Conservation (phyloP, 2,329 filamentous ascomycete species). For the Cordyceps fumosorosea region DNA sequence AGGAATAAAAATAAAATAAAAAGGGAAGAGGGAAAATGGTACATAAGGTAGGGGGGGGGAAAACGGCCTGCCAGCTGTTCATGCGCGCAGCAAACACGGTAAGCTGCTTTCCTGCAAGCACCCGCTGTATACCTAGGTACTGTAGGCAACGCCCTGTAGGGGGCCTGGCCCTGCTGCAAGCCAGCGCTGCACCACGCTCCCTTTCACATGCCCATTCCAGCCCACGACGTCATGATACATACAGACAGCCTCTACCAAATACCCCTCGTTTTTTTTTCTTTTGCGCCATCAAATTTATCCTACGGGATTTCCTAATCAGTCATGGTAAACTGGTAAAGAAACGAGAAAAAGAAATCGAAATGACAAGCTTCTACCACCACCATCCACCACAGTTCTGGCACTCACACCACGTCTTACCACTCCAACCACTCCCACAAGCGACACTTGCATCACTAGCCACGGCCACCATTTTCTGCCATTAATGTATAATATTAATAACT, state of each 20-base stretch:
- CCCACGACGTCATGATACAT: neutral
- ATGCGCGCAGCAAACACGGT: neutral
- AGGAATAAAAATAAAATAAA: neutral
- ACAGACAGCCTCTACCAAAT: neutral
- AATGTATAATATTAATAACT: conserved; percentile 13
- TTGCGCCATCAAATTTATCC: neutral
- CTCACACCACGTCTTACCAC: too few species aligned
- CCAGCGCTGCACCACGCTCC: neutral
- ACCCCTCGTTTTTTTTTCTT: too few species aligned
- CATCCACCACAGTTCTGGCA: too few species aligned
- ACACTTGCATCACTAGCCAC: too few species aligned
- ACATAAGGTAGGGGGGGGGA: too few species aligned
- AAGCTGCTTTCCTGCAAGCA: neutral
- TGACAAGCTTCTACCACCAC: too few species aligned
- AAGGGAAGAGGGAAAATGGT: neutral
- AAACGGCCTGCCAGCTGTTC: neutral
- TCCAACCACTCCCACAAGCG: too few species aligned
- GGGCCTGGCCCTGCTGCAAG: neutral
- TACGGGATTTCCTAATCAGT: neutral
- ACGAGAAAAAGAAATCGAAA: too few species aligned
- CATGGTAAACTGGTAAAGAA: too few species aligned
- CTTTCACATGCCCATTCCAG: neutral
- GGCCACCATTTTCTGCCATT: neutral
- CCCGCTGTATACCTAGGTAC: neutral
- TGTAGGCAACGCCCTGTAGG: neutral